Percentiles rank a stretch among this genome's conserved stretches.
Conservation (phyloP, 2,329 filamentous ascomycete species). For the Cladosporium sp. region DNA sequence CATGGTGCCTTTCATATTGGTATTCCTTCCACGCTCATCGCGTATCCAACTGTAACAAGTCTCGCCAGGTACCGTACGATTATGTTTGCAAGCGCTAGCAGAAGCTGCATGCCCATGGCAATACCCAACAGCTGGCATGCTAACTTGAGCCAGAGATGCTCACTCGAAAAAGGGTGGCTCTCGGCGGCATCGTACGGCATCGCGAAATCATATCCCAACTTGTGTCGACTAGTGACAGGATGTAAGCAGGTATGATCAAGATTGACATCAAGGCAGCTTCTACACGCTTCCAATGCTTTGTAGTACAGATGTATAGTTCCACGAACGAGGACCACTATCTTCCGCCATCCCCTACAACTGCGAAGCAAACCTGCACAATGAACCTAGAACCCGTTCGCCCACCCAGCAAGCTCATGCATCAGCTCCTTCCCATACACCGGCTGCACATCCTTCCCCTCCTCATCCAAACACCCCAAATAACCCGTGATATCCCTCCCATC, state of each 20-base stretch:
- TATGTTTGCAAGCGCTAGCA: too few relatives aligned
- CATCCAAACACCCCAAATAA: conserved; percentile 40
- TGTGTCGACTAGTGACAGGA: too few relatives aligned
- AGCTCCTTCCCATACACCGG: conserved; percentile 39
- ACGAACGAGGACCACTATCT: neutral
- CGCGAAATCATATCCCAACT: too few relatives aligned
- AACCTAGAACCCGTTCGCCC: conserved; percentile 20
- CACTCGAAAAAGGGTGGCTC: too few relatives aligned
- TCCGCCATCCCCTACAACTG: conserved; percentile 20
- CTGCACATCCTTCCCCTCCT: conserved; percentile 36
- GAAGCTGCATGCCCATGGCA: too few relatives aligned
- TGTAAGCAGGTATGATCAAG: neutral
- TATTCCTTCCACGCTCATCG: too few relatives aligned
- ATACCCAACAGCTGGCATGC: too few relatives aligned
- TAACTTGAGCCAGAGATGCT: too few relatives aligned
- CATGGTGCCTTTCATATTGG: too few relatives aligned
- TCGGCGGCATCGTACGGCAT: too few relatives aligned
- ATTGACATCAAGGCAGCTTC: neutral
- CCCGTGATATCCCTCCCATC: conserved; percentile 46
- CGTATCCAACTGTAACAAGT: too few relatives aligned
- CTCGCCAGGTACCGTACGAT: too few relatives aligned
- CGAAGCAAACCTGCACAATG: neutral
- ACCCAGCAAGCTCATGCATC: conserved; percentile 36
- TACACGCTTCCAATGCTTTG: neutral
- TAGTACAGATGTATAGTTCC: neutral